Evolutionary conservation across 768 basidiomycete genomes (phyloP), one percentile per base, ranked within the genome.

Genomic region (Piloderma croceum): DNA sequence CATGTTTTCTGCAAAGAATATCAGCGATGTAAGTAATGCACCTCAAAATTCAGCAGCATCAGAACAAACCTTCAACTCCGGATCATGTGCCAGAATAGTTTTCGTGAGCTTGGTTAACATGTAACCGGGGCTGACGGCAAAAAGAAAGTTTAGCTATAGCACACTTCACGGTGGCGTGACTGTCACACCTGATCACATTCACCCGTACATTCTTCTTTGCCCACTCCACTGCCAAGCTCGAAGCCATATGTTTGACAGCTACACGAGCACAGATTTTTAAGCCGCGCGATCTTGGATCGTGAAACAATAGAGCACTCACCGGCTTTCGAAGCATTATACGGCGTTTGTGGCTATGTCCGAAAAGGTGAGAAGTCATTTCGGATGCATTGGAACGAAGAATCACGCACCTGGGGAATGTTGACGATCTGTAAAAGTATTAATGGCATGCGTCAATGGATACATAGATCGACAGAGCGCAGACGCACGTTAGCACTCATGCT

Each of bases 261-360:
- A 44, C 34, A n/a, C 22, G 38, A 42, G 7, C 27, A 33, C 20
- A 31, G 29, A 36, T 45, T 33, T 44, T 36, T 49, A 45, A 44
- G 31, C 24, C 18, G 7, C 33, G 25, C 15, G 24, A 24, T 31
- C 4, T 18, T 13, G 22, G 7, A 20, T n/a, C n/a, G n/a, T 21
- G 20, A 31, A 39, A 34, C 12, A 7, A 23, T 17, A 7, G 6
- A 6, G 2, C 25, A 52, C 71, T 52, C 51, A 81, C 83, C 89
- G 24, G 90, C 90, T 69, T 93, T 97, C 15, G 91, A 93, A 7
- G 89, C 87, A 62, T 97, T 98, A 62, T 98, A 98, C 0, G 93
- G 91, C 4, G 89, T 87, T 72, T 98, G 94, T 31, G 76, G 77
- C 77, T 90, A 58, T 42, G 42, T 32, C 22, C 24, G 39, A 35